These are phyloP conservation scores for Musa acuminata DNA, from an alignment of 176 grass and related monocot species.

Conservation along the genomic window DNA sequence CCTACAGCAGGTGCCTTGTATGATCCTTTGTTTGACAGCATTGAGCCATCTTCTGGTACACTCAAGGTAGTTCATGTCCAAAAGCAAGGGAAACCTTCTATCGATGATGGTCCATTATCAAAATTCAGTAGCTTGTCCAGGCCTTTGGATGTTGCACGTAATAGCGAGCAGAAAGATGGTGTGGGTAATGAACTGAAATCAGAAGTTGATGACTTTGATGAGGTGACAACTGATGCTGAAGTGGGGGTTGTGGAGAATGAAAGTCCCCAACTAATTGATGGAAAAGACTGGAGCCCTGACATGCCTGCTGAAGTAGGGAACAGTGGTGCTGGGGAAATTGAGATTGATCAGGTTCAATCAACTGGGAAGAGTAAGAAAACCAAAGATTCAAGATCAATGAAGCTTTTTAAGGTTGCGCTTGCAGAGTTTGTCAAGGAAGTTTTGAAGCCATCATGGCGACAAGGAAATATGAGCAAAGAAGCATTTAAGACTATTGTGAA, in stretches of 20 bases:
- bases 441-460: constrained; percentile 87
- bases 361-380: constrained; percentile 44
- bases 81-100: constrained; percentile 32
- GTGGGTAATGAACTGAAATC: constrained; percentile 41
- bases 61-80: constrained; percentile 48
- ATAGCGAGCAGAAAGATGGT: constrained; percentile 37
- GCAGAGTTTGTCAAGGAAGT: constrained; percentile 97
- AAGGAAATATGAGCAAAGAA: constrained; percentile 95
- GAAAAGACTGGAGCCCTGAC: constrained; percentile 48
- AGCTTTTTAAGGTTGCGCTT: constrained; percentile 80
- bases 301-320: constrained; percentile 18
- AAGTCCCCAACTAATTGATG: constrained; percentile 61
- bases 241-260: constrained; percentile 66
- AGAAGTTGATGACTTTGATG: constrained; percentile 66
- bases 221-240: constrained; percentile 68
- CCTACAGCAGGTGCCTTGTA: constrained; percentile 45
- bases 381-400: constrained; percentile 77
- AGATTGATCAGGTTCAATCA: constrained; percentile 43
- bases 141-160: constrained; percentile 34
- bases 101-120: constrained; percentile 20
- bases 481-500: constrained; percentile 94
- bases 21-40: constrained; percentile 88
- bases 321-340: constrained; percentile 33
- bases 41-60: constrained; percentile 69
- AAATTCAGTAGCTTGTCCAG: constrained; percentile 33